Base-by-base conservation (phyloP, 2,329 filamentous ascomycete species). In the Reticulascus tulasneorum region DNA sequence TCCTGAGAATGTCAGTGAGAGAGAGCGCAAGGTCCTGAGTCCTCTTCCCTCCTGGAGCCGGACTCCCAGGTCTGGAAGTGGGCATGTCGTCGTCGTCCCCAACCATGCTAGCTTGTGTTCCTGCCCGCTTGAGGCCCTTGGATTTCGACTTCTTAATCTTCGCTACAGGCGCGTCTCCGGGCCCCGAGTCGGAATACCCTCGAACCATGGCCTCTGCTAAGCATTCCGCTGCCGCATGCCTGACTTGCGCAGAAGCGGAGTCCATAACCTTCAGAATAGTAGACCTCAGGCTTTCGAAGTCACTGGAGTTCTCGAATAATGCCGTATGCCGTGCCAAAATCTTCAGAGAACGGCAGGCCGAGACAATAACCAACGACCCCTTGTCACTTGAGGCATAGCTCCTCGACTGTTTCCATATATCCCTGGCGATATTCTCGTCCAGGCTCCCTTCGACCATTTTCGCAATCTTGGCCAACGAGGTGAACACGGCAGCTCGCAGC, bases 391-490 rank as follows among this genome's bases (percentile, higher is more conserved):
- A 73, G 19, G 84, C 84, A 48, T 84, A 75, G 59, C 74, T 87
- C 45, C 93, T 81, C 18, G 82, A 84, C 57, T 91, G 86, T 61
- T 96, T 98, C 88, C 89, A 97, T 12, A 94, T 78, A 57, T 96
- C 90, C 53, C 89, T 80, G n/a, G 86, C 86, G 23, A 90, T 72
- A 36, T 68, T 71, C 60, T 98, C 93, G 50, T 98, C 93, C 51
- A 91, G 73, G 42, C 86, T 88, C 6, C 73, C 71, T 37, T 77
- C 75, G 19, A 96, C 78, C 59, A 90, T 91, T 40, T 73, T 74
- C 18, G 83, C 72, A 25, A 96, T 76, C 63, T 89, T 90, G 26
- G 77, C 80, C 31, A 95, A 62, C 1, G 88, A 79, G 28, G 71
- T 75, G 53, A 94, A 87, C 16, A 89, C 73, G 13, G 86, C 82